These are phyloP conservation scores for Suillus decipiens DNA, from an alignment of 768 basidiomycete genomes.

Conservation along the genomic window DNA sequence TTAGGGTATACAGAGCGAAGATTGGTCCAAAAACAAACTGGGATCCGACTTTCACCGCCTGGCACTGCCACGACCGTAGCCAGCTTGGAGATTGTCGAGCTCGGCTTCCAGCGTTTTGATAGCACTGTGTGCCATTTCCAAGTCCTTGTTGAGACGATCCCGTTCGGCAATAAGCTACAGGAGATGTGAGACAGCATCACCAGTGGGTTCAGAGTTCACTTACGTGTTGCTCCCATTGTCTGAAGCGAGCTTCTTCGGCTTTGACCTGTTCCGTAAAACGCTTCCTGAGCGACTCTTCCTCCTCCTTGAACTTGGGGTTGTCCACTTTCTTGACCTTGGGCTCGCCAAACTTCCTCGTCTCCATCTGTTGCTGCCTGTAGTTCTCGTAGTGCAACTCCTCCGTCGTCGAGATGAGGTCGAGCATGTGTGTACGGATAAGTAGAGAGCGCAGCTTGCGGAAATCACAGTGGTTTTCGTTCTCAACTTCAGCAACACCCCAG, in stretches of 20 bases:
- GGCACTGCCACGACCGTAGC: slow-evolving; percentile 69
- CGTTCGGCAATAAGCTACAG: slow-evolving; percentile 93
- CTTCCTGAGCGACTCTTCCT: slow-evolving; percentile 95
- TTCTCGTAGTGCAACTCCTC: slow-evolving; percentile 98
- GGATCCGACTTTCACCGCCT: slow-evolving; percentile 25
- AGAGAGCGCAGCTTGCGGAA: slow-evolving; percentile 97
- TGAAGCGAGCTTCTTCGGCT: slow-evolving; percentile 94
- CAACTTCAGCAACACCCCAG: slow-evolving; percentile 99
- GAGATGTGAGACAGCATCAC: slow-evolving; percentile 18
- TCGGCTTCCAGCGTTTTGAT: slow-evolving; percentile 92
- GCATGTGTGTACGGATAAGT: slow-evolving; percentile 97
- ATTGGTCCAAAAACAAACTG: neutral
- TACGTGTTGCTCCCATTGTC: slow-evolving; percentile 99
- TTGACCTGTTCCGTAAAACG: slow-evolving; percentile 99
- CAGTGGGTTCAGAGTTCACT: slow-evolving; percentile 28
- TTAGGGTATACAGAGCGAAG: slow-evolving; percentile 28
- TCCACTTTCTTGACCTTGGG: slow-evolving; percentile 98
- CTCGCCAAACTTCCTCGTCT: slow-evolving; percentile 98
- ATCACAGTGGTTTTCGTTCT: slow-evolving; percentile 99
- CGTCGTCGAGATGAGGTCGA: slow-evolving; percentile 94
- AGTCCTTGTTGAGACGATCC: slow-evolving; percentile 98
- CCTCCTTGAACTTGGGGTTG: slow-evolving; percentile 99
- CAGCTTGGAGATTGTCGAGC: slow-evolving; percentile 85
- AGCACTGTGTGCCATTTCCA: slow-evolving; percentile 88
- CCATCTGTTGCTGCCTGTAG: slow-evolving; percentile 98